phyloP scores from a whole-genome alignment of 2,329 filamentous ascomycete genomes.

The Alternaria burnsii region DNA sequence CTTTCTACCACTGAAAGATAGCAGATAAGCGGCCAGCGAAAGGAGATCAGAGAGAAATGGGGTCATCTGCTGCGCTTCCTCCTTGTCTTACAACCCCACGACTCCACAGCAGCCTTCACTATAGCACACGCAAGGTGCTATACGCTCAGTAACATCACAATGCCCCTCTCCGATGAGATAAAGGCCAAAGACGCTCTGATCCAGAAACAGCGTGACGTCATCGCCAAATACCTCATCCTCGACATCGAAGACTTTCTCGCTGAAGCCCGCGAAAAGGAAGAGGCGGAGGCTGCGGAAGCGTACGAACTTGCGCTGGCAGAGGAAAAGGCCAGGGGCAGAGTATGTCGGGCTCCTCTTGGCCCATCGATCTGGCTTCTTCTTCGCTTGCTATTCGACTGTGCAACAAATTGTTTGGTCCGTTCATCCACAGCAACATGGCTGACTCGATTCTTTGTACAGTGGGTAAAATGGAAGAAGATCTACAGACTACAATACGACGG shows the following conservation, averaged over 20 bases:
- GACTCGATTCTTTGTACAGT: not conserved
- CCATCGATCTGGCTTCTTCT: not conserved
- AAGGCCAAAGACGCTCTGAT: constrained; percentile 6
- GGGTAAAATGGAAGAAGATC: constrained; percentile 1
- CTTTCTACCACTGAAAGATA: not conserved
- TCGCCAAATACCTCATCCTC: constrained; percentile 13
- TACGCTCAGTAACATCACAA: not conserved
- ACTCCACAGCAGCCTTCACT: not conserved
- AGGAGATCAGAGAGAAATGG: not conserved
- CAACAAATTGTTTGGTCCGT: not conserved
- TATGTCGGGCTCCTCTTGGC: not conserved
- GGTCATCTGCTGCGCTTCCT: not conserved
- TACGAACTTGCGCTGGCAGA: constrained; percentile 1
- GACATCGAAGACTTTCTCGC: constrained; percentile 12
- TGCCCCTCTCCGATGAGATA: not conserved
- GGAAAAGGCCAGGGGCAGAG: constrained; percentile 6
- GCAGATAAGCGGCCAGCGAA: not conserved
- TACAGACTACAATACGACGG: constrained; percentile 13
- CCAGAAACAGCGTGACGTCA: constrained; percentile 7
- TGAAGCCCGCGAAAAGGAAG: not conserved
- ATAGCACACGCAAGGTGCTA: not conserved
- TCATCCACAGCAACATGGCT: not conserved
- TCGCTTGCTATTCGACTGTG: not conserved
- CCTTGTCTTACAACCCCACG: not conserved
- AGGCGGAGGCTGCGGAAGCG: constrained; percentile 1